Evolutionary conservation across 805 yeast genomes (phyloP), one percentile per base, ranked within the genome.

Genomic region (Nakazawaea siamensis): DNA sequence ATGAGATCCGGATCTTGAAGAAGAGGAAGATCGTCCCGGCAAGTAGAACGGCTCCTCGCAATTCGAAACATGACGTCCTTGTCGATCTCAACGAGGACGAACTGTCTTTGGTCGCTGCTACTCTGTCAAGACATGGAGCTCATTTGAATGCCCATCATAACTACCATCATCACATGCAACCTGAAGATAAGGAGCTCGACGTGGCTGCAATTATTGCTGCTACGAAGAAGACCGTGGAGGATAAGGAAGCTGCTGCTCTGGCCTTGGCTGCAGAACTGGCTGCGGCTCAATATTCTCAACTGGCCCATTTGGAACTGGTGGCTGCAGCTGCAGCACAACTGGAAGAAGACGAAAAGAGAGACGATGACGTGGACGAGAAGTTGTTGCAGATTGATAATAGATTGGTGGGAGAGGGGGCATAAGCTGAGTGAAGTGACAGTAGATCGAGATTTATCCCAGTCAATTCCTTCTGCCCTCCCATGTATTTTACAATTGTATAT

Each of bases 1-100:
- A 71, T 49, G 76, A 71, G 45, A 70, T 71, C 46, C 51, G 78
- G 36, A 74, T 74, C 14, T 64, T 70, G 52, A 71, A 71, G 49
- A 62, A 75, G 42, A 70, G 68, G 48, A 57, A 58, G 11, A 38
- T 53, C 39, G 58, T 55, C 23, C 55, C 58, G 14, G 31, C 34
- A 8, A 28, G 31, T 19, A 37, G 40, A 29, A 19, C 34, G 4
- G 29, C 31, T n/a, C 34, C 40, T 20, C 24, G 40, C 18, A 29
- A 33, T 14, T 37, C 40, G 5, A 37, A 37, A 27, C 40, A 37
- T 25, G 40, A 37, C 26, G 37, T 37, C 16, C 19, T 37, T 18
- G 40, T 37, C 15, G 40, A 37, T 25, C 33, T 37, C 23, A 33
- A 33, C 14, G 40, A 37, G 19, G 40, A 37, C 5, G 40, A 37